These are phyloP conservation scores for Fusarium succisae DNA, from an alignment of 2,329 filamentous ascomycete genomes.

Conservation along the genomic window DNA sequence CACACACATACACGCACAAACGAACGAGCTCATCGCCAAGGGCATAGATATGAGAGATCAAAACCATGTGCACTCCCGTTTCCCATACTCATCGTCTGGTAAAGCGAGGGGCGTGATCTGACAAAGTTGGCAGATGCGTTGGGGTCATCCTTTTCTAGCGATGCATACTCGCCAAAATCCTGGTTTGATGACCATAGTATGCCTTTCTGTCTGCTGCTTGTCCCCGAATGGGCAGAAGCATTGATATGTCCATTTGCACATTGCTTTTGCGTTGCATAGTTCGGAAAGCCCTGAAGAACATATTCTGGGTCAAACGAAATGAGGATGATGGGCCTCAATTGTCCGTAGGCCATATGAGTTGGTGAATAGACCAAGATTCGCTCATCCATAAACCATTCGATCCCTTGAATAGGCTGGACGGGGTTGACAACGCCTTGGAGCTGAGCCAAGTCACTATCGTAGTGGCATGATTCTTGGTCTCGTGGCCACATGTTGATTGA, in stretches of 20 bases:
- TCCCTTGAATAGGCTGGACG: conserved; percentile 43
- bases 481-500: conserved; percentile 39
- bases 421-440: conserved; percentile 51
- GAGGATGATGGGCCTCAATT: conserved; percentile 36
- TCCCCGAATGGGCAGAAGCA: neutral
- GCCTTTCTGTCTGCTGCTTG: neutral
- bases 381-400: conserved; percentile 58
- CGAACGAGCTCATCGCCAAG: neutral
- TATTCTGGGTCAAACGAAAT: conserved; percentile 46
- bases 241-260: neutral
- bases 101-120: conserved; percentile 12
- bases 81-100: conserved; percentile 29
- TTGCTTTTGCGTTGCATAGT: neutral
- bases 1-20: neutral
- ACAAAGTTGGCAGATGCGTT: neutral
- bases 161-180: neutral
- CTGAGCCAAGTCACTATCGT: conserved; percentile 21
- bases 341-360: conserved; percentile 7
- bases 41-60: conserved; percentile 18
- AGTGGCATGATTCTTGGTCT: neutral
- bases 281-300: conserved; percentile 32
- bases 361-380: conserved; percentile 56
- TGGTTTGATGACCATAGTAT: neutral
- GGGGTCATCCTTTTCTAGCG: neutral
- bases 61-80: conserved; percentile 31